phyloP scores from a whole-genome alignment of 768 basidiomycete species.

The Polyporus arcularius region DNA sequence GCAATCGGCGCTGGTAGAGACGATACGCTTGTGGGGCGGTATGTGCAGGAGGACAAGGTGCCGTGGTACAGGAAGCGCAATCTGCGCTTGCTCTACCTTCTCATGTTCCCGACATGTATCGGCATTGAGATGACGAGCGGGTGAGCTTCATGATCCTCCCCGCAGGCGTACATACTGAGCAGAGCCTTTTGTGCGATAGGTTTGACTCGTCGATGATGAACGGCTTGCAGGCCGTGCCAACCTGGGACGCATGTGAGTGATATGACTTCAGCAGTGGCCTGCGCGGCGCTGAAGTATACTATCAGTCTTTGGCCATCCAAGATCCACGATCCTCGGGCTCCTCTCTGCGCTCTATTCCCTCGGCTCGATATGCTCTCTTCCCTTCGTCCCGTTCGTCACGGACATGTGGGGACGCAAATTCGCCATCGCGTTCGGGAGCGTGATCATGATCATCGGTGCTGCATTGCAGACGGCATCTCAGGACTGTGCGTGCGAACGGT shows the following conservation, averaged over 20 bases:
- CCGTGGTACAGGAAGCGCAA: conserved; percentile 69
- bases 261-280: not conserved
- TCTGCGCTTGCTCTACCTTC: conserved; percentile 52
- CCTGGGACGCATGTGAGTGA: conserved; percentile 54
- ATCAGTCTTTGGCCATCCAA: conserved; percentile 56
- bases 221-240: conserved; percentile 58
- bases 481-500: conserved; percentile 37
- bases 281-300: not conserved
- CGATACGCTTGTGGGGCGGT: not conserved
- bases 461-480: conserved; percentile 27
- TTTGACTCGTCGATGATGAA: conserved; percentile 67
- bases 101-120: conserved; percentile 61
- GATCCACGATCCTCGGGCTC: conserved; percentile 54
- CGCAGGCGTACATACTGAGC: not conserved
- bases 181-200: conserved; percentile 27
- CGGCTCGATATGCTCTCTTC: conserved; percentile 56
- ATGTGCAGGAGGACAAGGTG: conserved; percentile 42
- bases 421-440: conserved; percentile 53
- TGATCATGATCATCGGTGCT: conserved; percentile 33
- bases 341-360: conserved; percentile 62
- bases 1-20: conserved; percentile 1
- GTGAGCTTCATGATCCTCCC: conserved; percentile 30
- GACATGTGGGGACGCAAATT: conserved; percentile 52
- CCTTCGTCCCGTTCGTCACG: conserved; percentile 51
- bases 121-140: conserved; percentile 66